Conservation (phyloP, 2,329 filamentous ascomycete species). For the Apiospora aurea region DNA sequence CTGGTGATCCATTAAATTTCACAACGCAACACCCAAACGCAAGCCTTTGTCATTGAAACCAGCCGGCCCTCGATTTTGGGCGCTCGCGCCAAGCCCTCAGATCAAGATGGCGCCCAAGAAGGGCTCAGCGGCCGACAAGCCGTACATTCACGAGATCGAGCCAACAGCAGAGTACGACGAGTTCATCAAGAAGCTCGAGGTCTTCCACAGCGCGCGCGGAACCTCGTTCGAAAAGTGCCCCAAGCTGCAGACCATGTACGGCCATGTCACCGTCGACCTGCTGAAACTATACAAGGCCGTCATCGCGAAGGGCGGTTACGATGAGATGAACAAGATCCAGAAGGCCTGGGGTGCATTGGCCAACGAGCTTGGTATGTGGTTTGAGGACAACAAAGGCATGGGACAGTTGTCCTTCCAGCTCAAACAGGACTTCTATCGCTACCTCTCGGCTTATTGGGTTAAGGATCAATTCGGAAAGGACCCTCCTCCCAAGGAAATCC, state of each 20-base stretch:
- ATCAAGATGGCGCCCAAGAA: constrained; percentile 41
- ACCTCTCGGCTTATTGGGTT: constrained; percentile 88
- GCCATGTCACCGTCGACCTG: constrained; percentile 77
- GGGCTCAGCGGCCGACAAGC: constrained; percentile 37
- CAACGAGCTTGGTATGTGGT: constrained; percentile 76
- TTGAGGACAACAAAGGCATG: constrained; percentile 66
- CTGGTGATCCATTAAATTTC: constrained; percentile 3
- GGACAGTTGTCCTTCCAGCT: constrained; percentile 85
- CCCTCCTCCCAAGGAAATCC: constrained; percentile 85
- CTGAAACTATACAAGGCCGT: constrained; percentile 81
- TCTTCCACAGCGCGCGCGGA: constrained; percentile 80
- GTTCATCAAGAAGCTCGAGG: constrained; percentile 76
- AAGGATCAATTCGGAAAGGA: constrained; percentile 78
- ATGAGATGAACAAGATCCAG: constrained; percentile 83
- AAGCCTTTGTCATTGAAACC: neutral
- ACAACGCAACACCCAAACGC: neutral
- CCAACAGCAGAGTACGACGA: constrained; percentile 76
- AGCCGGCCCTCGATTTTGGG: constrained; percentile 3
- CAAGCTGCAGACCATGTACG: constrained; percentile 68
- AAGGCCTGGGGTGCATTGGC: constrained; percentile 85
- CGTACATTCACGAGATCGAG: constrained; percentile 54
- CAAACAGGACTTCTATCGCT: constrained; percentile 90
- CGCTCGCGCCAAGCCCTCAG: constrained; percentile 17
- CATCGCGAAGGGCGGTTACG: constrained; percentile 81
- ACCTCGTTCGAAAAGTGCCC: constrained; percentile 81